Percentiles rank a stretch among this genome's conserved stretches.
Evolutionary conservation across 139 green algal genomes (phyloP).

Genomic region (Bryopsis sp.): DNA sequence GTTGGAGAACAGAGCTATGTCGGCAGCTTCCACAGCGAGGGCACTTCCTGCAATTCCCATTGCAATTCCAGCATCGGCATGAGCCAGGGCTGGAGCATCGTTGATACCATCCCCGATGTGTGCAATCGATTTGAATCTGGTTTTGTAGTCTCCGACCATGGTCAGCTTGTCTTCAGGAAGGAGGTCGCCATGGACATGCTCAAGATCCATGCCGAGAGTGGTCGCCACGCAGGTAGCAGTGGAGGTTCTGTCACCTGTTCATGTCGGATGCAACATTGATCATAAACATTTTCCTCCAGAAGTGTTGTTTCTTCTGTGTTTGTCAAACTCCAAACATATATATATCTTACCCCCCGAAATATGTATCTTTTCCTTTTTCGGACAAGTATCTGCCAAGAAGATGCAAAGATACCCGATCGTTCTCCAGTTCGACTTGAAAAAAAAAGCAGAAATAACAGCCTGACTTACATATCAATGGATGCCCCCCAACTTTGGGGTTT

Average conservation of each 20-base stretch:
- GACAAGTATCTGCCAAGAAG: no score
- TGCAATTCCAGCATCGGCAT: slow-evolving; percentile 57
- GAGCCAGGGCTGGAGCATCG: slow-evolving; percentile 66
- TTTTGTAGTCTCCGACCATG: neutral
- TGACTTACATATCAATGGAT: no score
- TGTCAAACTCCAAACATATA: no score
- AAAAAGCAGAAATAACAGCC: no score
- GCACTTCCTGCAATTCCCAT: slow-evolving; percentile 37
- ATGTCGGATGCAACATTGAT: no score
- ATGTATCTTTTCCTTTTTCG: no score
- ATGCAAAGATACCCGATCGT: no score
- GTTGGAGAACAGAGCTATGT: slow-evolving; percentile 61
- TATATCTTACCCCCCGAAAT: no score
- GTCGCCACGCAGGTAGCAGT: neutral
- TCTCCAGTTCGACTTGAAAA: no score
- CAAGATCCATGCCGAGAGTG: neutral
- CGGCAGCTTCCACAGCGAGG: slow-evolving; percentile 57
- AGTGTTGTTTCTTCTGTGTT: no score
- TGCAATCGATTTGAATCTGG: slow-evolving; percentile 29
- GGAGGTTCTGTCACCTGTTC: neutral
- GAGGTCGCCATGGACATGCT: neutral
- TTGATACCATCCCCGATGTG: slow-evolving; percentile 90
- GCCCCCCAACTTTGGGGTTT: no score
- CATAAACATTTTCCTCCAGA: no score
- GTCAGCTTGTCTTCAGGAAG: slow-evolving; percentile 9